A percentile compares a stretch with the other conserved stretches of the same genome.
Evolutionary conservation across 2,329 filamentous ascomycete species (phyloP).

Genomic region (Dactylellina cionopaga): DNA sequence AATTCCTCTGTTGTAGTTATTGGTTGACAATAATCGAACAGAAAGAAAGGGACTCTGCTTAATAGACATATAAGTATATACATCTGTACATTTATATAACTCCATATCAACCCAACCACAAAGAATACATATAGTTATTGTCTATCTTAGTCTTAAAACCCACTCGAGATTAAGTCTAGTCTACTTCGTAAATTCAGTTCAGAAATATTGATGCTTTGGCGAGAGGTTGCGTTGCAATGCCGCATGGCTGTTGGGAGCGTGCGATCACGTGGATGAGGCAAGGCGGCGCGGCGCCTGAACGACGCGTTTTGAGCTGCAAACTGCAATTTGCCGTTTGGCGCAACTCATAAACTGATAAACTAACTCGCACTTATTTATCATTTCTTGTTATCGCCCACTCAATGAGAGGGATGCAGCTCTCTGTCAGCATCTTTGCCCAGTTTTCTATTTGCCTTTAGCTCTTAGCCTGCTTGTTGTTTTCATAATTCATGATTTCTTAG

Average conservation of each 20-base stretch:
- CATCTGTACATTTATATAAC: too few species aligned
- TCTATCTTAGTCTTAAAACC: too few species aligned
- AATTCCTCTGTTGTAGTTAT: too few species aligned
- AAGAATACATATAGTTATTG: too few species aligned
- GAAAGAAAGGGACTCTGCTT: too few species aligned
- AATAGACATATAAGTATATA: too few species aligned
- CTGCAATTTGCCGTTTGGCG: constrained; percentile 16
- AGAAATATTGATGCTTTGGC: background rate
- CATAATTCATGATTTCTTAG: background rate
- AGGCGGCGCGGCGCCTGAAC: background rate
- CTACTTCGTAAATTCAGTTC: too few species aligned
- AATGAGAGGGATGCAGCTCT: background rate
- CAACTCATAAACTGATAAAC: background rate
- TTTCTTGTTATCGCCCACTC: background rate
- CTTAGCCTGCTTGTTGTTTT: too few species aligned
- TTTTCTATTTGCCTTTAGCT: background rate
- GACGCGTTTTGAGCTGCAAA: constrained; percentile 27
- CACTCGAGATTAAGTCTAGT: too few species aligned
- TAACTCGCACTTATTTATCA: background rate
- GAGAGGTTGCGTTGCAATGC: background rate
- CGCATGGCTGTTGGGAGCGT: background rate
- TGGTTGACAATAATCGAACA: too few species aligned
- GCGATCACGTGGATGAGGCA: constrained; percentile 24
- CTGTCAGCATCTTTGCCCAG: background rate
- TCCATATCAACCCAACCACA: too few species aligned